Base-by-base conservation (phyloP, 176 grass and related monocot genomes). In the Eremochloa ophiuroides region DNA sequence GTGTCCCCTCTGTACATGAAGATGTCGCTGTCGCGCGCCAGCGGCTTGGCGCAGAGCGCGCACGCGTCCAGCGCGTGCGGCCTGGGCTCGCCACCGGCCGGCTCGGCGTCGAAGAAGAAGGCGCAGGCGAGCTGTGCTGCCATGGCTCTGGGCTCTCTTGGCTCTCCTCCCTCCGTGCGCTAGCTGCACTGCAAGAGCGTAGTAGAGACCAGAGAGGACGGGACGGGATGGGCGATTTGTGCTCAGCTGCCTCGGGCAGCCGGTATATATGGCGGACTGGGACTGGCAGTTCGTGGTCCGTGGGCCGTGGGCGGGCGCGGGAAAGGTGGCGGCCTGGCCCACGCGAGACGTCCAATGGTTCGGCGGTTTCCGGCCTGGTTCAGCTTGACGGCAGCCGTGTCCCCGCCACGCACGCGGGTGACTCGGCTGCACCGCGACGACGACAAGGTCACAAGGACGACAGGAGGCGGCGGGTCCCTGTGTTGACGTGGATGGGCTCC, bases 1-100 rank as follows among this genome's bases (percentile, higher is more conserved):
- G 88, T 93, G 74, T 93, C 93, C 0, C 93, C 93, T 29, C 55
- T 82, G 90, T 93, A 93, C 91, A 93, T 94, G 86, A 89, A 94
- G 77, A 91, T 91, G 80, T 89, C 88, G 84, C 77, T 77, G 81
- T 94, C 64, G 22, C 85, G 39, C 0, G 42, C 64, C 26, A 94
- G 83, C 22, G 75, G 70, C 68, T 84, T 94, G 74, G 50, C 48
- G 86, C 88, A 94, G 35, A 94, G 88, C 86, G 89, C 81, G 53
- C 88, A 94, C 2, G 92, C 89, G 66, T 94, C 84, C 2, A 94
- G 64, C 47, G 79, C 68, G 28, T 77, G 62, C 41, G 22, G 6
- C 11, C 62, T 10, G 66, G 43, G 34, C 80, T 55, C 62, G 10
- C 70, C n/a, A 8, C 70, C 1, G 25, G 28, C 1, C 15, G 46